Conservation (phyloP, 352 stramenopile species). For the Globisporangium splendens region DNA sequence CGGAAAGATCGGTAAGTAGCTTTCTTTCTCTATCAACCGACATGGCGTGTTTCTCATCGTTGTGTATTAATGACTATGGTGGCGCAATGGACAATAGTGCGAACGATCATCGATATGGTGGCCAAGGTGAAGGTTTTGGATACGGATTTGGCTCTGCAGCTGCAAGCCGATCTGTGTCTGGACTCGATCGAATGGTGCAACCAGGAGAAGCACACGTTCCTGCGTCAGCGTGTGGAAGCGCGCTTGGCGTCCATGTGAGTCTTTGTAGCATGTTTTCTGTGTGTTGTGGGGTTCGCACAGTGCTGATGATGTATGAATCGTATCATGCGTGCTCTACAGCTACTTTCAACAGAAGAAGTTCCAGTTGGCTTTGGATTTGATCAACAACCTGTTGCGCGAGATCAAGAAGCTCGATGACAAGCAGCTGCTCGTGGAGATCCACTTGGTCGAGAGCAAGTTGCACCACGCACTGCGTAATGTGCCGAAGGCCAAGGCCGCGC, state of each 20-base stretch:
- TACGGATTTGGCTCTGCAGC: conserved; percentile 91
- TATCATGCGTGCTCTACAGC: conserved; percentile 21
- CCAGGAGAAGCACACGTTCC: conserved; percentile 95
- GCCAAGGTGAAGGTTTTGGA: conserved; percentile 88
- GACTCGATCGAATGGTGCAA: conserved; percentile 95
- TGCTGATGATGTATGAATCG: conserved; percentile 11
- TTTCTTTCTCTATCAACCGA: conserved; percentile 1
- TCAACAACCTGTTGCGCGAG: conserved; percentile 93
- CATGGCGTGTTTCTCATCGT: not conserved
- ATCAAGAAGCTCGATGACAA: conserved; percentile 99
- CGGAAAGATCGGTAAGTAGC: conserved; percentile 92
- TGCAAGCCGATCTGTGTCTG: conserved; percentile 91
- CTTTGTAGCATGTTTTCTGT: not conserved
- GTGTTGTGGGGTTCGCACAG: not conserved
- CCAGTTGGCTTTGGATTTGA: conserved; percentile 90
- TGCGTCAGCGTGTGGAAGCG: conserved; percentile 96
- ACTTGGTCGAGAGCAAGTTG: conserved; percentile 97
- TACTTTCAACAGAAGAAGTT: conserved; percentile 92
- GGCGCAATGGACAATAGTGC: conserved; percentile 56
- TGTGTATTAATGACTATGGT: not conserved
- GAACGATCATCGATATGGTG: conserved; percentile 97
- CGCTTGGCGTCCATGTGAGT: conserved; percentile 89
- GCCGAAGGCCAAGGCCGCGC: conserved; percentile 94
- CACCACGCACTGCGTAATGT: conserved; percentile 97
- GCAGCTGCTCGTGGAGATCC: conserved; percentile 97